Conservation (phyloP, 441 rosid species). For the Gossypium davidsonii region DNA sequence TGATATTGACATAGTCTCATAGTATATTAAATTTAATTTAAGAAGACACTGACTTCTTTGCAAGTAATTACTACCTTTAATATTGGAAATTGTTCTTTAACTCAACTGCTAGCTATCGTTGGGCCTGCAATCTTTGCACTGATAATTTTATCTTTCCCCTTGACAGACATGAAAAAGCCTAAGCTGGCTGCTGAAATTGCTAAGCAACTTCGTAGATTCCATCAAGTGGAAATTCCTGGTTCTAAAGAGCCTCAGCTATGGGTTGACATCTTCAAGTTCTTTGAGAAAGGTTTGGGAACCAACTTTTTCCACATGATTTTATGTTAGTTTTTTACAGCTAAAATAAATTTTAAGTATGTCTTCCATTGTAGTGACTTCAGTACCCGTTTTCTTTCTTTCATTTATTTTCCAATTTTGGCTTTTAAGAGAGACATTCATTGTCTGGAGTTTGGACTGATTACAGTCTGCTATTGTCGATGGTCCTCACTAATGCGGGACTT, state of each 20-base stretch:
- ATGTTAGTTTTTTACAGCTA: background rate
- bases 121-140: slow-evolving; percentile 7
- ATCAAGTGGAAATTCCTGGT: slow-evolving; percentile 79
- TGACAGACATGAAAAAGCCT: slow-evolving; percentile 72
- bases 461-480: background rate
- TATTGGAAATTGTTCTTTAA: background rate
- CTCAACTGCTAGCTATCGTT: background rate
- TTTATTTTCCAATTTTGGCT: background rate
- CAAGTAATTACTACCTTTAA: background rate
- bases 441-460: background rate
- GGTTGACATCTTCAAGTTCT: slow-evolving; percentile 79
- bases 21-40: background rate
- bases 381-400: background rate
- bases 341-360: background rate
- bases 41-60: background rate
- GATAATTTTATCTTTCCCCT: slow-evolving; percentile 9
- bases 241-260: slow-evolving; percentile 91
- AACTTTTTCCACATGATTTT: background rate
- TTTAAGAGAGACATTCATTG: background rate
- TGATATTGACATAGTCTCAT: background rate
- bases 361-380: background rate
- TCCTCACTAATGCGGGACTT: background rate
- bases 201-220: slow-evolving; percentile 69
- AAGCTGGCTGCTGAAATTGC: slow-evolving; percentile 82
- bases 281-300: slow-evolving; percentile 52